These are phyloP conservation scores for Amanita polypyramis DNA, from an alignment of 768 basidiomycete genomes.

Conservation along the genomic window DNA sequence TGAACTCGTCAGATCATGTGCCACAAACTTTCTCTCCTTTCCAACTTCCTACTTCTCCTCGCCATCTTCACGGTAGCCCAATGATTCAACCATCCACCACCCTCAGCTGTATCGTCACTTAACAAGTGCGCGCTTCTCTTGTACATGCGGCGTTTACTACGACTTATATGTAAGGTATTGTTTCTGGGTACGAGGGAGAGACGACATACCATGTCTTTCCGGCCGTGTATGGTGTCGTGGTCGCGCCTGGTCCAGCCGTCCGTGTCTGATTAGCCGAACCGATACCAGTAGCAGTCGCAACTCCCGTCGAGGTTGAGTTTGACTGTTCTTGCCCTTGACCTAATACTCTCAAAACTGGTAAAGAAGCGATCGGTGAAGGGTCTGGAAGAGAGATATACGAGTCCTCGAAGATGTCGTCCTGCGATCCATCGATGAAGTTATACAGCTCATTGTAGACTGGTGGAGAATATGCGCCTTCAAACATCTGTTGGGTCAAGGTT, in stretches of 20 bases:
- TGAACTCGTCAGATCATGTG: neutral
- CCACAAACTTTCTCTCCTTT: neutral
- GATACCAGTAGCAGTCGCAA: neutral
- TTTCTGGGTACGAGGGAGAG: neutral
- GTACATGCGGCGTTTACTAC: neutral
- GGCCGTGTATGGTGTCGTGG: too few relatives aligned
- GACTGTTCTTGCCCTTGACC: neutral
- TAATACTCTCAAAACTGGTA: neutral
- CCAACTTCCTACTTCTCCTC: neutral
- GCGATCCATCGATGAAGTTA: slow-evolving; percentile 63
- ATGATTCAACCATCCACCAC: neutral
- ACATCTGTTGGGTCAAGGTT: slow-evolving; percentile 34
- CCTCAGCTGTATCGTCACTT: neutral
- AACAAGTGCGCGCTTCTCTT: neutral
- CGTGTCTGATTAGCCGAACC: neutral
- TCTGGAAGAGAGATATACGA: slow-evolving; percentile 36
- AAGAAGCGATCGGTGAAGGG: slow-evolving; percentile 25
- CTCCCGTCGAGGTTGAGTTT: neutral
- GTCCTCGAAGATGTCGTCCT: slow-evolving; percentile 61
- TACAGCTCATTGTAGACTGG: slow-evolving; percentile 62
- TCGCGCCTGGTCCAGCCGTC: neutral
- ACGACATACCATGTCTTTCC: neutral
- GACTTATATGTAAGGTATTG: neutral
- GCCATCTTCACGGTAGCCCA: neutral
- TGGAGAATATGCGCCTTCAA: slow-evolving; percentile 49